Conservation (phyloP, 73 alveolate species). For the Tetrahymena elliotti region DNA sequence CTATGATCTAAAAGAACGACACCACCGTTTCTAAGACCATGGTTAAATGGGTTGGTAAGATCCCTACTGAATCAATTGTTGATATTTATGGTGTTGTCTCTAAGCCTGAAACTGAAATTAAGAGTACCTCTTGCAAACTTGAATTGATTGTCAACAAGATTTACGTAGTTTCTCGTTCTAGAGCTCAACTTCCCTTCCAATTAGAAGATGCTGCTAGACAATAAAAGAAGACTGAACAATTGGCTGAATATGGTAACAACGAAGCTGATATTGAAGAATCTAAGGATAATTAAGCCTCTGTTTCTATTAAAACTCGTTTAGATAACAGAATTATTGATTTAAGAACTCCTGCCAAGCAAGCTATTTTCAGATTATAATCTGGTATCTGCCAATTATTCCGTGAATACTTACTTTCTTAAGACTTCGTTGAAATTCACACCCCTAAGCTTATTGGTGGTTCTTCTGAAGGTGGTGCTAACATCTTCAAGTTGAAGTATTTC, state of each 20-base stretch:
- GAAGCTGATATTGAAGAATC: neutral
- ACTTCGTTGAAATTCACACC: constrained; percentile 98
- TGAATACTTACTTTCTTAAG: constrained; percentile 70
- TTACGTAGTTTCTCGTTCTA: constrained; percentile 67
- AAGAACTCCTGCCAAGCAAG: constrained; percentile 95
- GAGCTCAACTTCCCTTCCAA: constrained; percentile 89
- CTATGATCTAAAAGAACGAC: constrained; percentile 63
- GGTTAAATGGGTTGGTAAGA: constrained; percentile 69
- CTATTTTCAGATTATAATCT: constrained; percentile 84
- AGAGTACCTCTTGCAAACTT: constrained; percentile 75
- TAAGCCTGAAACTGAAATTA: constrained; percentile 69
- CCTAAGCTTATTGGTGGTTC: constrained; percentile 99
- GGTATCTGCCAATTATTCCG: constrained; percentile 94
- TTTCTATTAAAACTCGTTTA: constrained; percentile 71
- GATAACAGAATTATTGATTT: constrained; percentile 91
- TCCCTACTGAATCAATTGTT: constrained; percentile 83
- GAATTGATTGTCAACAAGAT: constrained; percentile 72
- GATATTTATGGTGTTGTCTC: constrained; percentile 73
- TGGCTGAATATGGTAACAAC: constrained; percentile 38
- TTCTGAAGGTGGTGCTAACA: constrained; percentile 99
- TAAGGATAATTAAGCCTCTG: constrained; percentile 6
- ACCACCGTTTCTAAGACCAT: constrained; percentile 70
- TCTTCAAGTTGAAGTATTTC: constrained; percentile 90
- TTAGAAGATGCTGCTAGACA: constrained; percentile 90
- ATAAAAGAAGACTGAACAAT: constrained; percentile 83